Conservation (phyloP, 768 basidiomycete genomes). For the Suillus plorans region DNA sequence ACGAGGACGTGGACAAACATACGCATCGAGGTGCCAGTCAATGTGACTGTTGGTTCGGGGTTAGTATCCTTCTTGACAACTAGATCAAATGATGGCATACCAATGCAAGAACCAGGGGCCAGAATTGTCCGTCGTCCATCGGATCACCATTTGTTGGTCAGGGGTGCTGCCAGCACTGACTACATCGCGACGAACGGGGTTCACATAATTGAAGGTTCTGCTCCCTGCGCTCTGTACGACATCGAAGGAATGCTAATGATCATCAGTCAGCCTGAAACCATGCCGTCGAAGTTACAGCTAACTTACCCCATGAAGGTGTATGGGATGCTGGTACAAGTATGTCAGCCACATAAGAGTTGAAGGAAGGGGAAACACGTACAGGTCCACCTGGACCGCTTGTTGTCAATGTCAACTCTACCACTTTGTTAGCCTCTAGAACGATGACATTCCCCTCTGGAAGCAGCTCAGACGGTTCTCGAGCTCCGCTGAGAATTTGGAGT, state of each 20-base stretch:
- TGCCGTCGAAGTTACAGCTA: neutral
- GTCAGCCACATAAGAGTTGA: neutral
- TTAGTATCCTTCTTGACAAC: neutral
- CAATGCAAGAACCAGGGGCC: conserved; percentile 38
- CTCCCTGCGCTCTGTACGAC: conserved; percentile 44
- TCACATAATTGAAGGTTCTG: conserved; percentile 39
- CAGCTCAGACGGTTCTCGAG: conserved; percentile 26
- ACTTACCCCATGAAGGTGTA: conserved; percentile 44
- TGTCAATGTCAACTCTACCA: conserved; percentile 21
- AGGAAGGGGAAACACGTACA: neutral
- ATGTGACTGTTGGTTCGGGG: conserved; percentile 11
- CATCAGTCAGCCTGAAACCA: neutral
- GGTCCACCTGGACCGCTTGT: conserved; percentile 10
- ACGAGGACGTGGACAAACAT: neutral
- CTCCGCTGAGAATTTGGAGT: conserved; percentile 44
- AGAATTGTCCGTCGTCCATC: conserved; percentile 54
- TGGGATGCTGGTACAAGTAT: conserved; percentile 34
- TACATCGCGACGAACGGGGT: conserved; percentile 55
- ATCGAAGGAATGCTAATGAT: conserved; percentile 41
- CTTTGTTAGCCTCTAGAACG: conserved; percentile 25
- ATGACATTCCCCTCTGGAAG: conserved; percentile 25
- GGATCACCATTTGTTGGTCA: conserved; percentile 35
- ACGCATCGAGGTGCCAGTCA: conserved; percentile 22
- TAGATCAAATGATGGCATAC: conserved; percentile 5
- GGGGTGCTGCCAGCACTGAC: conserved; percentile 25